Evolutionary conservation across 1,139 yeast species (phyloP), one percentile per base, ranked within the genome.

Genomic region (Suhomyces terraborum): DNA sequence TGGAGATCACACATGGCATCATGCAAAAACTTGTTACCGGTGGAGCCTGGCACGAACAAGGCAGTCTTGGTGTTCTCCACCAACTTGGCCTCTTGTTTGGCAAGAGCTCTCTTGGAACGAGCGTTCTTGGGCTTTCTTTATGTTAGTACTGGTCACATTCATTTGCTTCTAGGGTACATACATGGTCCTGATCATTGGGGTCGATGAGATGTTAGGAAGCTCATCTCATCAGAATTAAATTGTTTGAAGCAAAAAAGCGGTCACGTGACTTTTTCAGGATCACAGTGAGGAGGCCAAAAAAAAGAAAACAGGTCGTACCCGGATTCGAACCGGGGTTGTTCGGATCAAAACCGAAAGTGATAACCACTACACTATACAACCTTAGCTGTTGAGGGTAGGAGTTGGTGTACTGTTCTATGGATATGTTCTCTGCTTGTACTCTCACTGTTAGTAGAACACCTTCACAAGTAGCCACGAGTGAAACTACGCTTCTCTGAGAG

Each of bases 251-350:
- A 32, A 26, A 36, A 36, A 29, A 25, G 13, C n/a, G 29, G 34
- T 31, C 45, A 41, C 45, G 45, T 41, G 45, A 35, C 20, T 5
- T n/a, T n/a, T n/a, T n/a, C 1, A 8, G 7, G 18, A 24, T 24
- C 18, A 29, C n/a, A 10, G 19, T 8, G n/a, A n/a, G n/a, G n/a
- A n/a, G n/a, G n/a, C 8, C 8, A 3, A 12, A 19, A 23, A 32
- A 18, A 34, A 20, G n/a, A 17, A 31, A 26, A 26, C 5, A 82
- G 89, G 88, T 83, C 88, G 81, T 80, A 80, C 88, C 89, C 89
- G 89, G 91, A 82, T 82, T 84, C 91, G 91, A 84, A 84, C 91
- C 84, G 91, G 88, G 88, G 93, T 84, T 80, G 80, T 75, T 24
- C 38, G 50, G 50, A 45, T 46, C 50, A 46, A 45, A 69, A 69